Evolutionary conservation across 75 land plant species (phyloP).

Genomic region (Selaginella tamariscina): DNA sequence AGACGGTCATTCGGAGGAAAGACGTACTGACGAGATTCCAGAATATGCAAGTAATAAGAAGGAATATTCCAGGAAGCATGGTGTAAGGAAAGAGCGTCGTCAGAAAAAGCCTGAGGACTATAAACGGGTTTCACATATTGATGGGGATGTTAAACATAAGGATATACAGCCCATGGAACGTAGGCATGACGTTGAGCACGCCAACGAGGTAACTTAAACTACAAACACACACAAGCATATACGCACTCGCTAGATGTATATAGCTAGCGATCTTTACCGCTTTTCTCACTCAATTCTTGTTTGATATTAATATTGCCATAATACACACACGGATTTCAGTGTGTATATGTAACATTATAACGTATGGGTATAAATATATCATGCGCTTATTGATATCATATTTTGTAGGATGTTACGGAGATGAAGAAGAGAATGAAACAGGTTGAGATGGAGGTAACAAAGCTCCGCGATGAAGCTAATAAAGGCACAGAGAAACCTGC

Average conservation of each 20-base stretch:
- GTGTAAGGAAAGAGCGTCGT: neutral
- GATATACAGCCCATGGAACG: neutral
- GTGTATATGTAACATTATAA: no score
- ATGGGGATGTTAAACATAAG: neutral
- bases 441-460: conserved; percentile 45
- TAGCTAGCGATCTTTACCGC: no score
- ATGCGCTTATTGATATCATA: no score
- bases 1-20: neutral
- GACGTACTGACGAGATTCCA: conserved; percentile 1
- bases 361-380: no score
- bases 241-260: no score
- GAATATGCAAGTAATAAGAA: neutral
- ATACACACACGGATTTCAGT: no score
- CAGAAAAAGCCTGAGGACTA: neutral
- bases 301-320: no score
- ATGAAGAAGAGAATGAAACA: conserved; percentile 42
- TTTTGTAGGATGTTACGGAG: conserved; percentile 32
- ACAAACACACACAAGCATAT: no score
- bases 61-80: neutral
- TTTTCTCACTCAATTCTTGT: no score
- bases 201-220: no score
- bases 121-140: neutral
- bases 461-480: conserved; percentile 33
- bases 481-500: conserved; percentile 23
- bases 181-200: neutral